Conservation (phyloP, 1,284 basidiomycete genomes). For the Leccinum glutinopallens region DNA sequence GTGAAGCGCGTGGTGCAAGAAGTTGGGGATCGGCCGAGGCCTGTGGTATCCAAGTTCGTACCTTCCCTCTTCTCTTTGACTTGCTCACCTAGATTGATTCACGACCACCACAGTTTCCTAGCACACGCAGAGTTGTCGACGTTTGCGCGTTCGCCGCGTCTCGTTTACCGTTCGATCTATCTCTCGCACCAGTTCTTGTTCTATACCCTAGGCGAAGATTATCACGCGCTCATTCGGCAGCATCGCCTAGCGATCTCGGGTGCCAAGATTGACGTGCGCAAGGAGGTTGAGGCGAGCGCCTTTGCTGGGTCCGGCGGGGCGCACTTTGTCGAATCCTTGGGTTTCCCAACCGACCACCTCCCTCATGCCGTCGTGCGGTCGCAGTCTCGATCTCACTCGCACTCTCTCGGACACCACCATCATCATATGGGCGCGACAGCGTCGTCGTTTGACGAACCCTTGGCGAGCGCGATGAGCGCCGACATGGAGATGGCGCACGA, state of each 20-base stretch:
- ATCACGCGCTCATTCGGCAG: constrained; percentile 73
- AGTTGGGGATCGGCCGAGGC: constrained; percentile 15
- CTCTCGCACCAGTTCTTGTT: constrained; percentile 83
- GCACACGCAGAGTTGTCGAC: constrained; percentile 82
- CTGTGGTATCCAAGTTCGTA: constrained; percentile 22
- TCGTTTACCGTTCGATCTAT: constrained; percentile 76
- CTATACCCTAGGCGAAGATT: constrained; percentile 74
- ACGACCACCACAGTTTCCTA: constrained; percentile 53
- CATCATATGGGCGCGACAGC: constrained; percentile 19
- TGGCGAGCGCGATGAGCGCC: constrained; percentile 71
- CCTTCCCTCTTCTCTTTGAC: background rate
- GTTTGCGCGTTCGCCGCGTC: constrained; percentile 53
- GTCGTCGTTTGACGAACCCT: constrained; percentile 75
- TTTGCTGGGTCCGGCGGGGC: constrained; percentile 43
- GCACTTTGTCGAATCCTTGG: constrained; percentile 57
- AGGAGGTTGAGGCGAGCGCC: constrained; percentile 67
- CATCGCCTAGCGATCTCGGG: constrained; percentile 65
- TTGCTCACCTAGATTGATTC: constrained; percentile 10
- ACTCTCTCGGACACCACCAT: background rate
- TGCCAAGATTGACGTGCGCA: constrained; percentile 67
- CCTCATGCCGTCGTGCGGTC: constrained; percentile 30
- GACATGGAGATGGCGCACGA: constrained; percentile 65
- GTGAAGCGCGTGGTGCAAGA: constrained; percentile 45
- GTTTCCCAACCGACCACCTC: constrained; percentile 34
- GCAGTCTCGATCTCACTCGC: constrained; percentile 4